These are phyloP conservation scores for Hygrophila difformis DNA, from an alignment of 257 asterid genomes.

Conservation along the genomic window DNA sequence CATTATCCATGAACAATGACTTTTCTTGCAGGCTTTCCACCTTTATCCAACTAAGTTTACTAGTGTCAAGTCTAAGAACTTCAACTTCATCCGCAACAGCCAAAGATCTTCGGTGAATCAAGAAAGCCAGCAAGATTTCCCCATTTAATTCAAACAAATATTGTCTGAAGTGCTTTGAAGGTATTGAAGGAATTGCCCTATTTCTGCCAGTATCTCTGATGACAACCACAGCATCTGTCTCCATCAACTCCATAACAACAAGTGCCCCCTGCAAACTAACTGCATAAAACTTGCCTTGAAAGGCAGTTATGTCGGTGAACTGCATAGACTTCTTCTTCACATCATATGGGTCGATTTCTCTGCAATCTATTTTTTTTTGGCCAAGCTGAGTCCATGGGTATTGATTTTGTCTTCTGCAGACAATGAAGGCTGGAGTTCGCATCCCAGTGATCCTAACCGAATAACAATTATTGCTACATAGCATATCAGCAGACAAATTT, in stretches of 20 bases:
- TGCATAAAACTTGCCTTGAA: slow-evolving; percentile 24
- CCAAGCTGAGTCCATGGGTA: slow-evolving; percentile 7
- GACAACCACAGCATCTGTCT: slow-evolving; percentile 8
- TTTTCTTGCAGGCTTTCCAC: slow-evolving; percentile 20
- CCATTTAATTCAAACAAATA: slow-evolving; percentile 23
- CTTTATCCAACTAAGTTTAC: slow-evolving; percentile 15
- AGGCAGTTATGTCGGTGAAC: slow-evolving; percentile 22
- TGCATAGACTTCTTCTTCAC: slow-evolving; percentile 12
- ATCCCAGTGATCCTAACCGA: no score
- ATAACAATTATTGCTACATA: no score
- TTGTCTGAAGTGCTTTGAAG: slow-evolving; percentile 20
- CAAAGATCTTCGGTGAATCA: slow-evolving; percentile 15
- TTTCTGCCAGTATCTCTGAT: slow-evolving; percentile 15
- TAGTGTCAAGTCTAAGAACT: slow-evolving; percentile 14
- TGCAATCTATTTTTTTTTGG: no score
- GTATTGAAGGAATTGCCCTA: slow-evolving; percentile 23
- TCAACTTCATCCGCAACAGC: slow-evolving; percentile 20
- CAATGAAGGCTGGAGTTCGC: no score
- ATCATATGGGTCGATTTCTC: slow-evolving; percentile 18
- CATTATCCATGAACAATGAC: slow-evolving; percentile 20
- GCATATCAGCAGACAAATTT: no score
- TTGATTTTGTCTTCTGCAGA: no score
- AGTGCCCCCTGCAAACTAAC: slow-evolving; percentile 29
- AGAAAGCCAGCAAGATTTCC: slow-evolving; percentile 27
- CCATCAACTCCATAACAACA: slow-evolving; percentile 17